Conservation (phyloP, 768 basidiomycete genomes). For the Ramaria rubella region DNA sequence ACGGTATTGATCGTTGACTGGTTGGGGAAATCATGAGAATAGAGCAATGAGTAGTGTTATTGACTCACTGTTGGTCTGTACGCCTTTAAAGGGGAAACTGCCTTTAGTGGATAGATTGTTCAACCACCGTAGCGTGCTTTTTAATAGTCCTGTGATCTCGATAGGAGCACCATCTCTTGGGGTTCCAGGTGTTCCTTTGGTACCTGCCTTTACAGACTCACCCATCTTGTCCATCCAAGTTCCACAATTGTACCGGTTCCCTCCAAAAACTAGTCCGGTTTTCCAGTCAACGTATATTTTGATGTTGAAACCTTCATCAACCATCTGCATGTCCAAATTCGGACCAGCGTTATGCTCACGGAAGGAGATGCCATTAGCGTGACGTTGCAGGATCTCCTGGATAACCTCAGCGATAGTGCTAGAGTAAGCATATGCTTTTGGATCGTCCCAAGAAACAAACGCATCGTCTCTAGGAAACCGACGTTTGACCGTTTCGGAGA, state of each 20-base stretch:
- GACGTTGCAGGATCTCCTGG: constrained; percentile 93
- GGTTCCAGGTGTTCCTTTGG: constrained; percentile 92
- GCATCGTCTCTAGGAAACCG: constrained; percentile 92
- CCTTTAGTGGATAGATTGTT: constrained; percentile 54
- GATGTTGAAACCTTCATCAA: constrained; percentile 85
- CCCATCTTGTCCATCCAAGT: constrained; percentile 99
- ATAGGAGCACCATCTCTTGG: constrained; percentile 94
- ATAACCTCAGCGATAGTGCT: constrained; percentile 90
- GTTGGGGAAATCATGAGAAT: constrained; percentile 1
- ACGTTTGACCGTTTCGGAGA: constrained; percentile 79
- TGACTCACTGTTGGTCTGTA: constrained; percentile 67
- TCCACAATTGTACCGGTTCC: constrained; percentile 80
- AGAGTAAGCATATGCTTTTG: constrained; percentile 72
- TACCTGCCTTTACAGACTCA: constrained; percentile 84
- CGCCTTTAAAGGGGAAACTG: constrained; percentile 86
- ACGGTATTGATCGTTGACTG: constrained; percentile 66
- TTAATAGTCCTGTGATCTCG: constrained; percentile 89
- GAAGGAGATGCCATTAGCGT: constrained; percentile 88
- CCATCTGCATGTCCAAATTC: constrained; percentile 97
- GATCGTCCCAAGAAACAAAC: constrained; percentile 90
- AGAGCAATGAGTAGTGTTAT: not conserved
- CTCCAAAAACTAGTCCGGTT: constrained; percentile 85
- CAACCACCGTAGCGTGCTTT: constrained; percentile 91
- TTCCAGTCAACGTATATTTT: constrained; percentile 93
- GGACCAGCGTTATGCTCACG: constrained; percentile 95